Conservation (phyloP, 2,329 filamentous ascomycete species). For the Colletotrichum horii region DNA sequence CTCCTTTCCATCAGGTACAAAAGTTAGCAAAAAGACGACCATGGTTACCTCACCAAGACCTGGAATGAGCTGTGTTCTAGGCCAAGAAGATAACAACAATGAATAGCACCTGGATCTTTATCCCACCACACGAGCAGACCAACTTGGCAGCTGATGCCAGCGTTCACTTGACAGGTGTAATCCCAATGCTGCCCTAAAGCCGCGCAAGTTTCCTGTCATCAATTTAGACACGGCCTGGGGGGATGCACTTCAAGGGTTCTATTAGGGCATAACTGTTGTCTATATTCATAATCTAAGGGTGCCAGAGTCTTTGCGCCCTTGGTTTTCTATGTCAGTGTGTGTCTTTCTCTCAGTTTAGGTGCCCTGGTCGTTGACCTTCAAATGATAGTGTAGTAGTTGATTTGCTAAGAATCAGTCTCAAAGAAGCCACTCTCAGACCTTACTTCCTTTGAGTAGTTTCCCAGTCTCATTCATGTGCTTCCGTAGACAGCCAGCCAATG, state of each 20-base stretch:
- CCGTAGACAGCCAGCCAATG: not conserved
- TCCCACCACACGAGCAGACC: not conserved
- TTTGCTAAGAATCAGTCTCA: not conserved
- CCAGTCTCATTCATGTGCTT: not conserved
- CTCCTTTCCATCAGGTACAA: not conserved
- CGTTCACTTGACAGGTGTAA: accelerated
- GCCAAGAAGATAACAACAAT: not conserved
- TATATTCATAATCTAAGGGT: not conserved
- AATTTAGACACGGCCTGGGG: not conserved
- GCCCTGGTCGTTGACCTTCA: not conserved
- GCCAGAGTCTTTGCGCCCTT: not conserved
- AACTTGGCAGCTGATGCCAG: not conserved
- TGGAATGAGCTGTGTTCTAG: not conserved
- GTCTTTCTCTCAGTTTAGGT: not conserved
- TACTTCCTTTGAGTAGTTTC: not conserved
- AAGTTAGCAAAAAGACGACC: not conserved
- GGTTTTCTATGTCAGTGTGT: not conserved
- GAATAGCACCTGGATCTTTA: not conserved
- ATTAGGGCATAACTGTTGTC: not conserved
- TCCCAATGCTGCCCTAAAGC: not conserved
- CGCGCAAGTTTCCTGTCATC: not conserved
- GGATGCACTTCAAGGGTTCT: not conserved
- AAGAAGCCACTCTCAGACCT: not conserved
- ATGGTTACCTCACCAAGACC: not conserved
- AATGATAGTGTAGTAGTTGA: not conserved